These are phyloP conservation scores for Knufia fluminis DNA, from an alignment of 2,329 filamentous ascomycete species.

Conservation along the genomic window DNA sequence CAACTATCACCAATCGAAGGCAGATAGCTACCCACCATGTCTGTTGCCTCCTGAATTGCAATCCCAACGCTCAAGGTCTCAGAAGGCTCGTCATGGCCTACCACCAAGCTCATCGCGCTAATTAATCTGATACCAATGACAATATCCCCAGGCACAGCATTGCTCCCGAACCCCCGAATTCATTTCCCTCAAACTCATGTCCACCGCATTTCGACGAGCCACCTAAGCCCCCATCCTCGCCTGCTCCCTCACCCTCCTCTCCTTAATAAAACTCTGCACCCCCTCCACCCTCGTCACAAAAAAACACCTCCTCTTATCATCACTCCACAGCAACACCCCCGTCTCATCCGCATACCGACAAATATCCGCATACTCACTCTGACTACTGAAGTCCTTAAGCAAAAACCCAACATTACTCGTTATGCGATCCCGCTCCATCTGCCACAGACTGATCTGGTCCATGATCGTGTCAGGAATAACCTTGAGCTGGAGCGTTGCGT, in stretches of 20 bases:
- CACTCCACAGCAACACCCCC: conserved; percentile 82
- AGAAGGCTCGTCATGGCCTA: too few species aligned
- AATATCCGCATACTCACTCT: conserved; percentile 50
- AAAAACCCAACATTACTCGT: conserved; percentile 73
- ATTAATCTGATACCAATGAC: too few species aligned
- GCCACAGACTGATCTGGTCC: conserved; percentile 95
- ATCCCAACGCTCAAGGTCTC: too few species aligned
- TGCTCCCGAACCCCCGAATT: too few species aligned
- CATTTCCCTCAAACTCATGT: too few species aligned
- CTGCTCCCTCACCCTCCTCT: conserved; percentile 35
- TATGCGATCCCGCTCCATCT: conserved; percentile 93
- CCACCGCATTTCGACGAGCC: too few species aligned
- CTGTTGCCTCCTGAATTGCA: too few species aligned
- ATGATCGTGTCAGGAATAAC: conserved; percentile 90
- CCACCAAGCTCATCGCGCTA: too few species aligned
- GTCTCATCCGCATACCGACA: conserved; percentile 70
- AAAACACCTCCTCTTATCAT: conserved; percentile 69
- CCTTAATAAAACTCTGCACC: conserved; percentile 69
- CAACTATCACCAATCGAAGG: too few species aligned
- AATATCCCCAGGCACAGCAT: too few species aligned
- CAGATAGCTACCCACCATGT: too few species aligned
- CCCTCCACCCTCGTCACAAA: conserved; percentile 90
- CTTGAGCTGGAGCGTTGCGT: conserved; percentile 35
- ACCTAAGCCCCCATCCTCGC: not conserved
- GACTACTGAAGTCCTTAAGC: conserved; percentile 76